Conservation (phyloP, 2,329 filamentous ascomycete genomes). For the Trichophyton equinum region DNA sequence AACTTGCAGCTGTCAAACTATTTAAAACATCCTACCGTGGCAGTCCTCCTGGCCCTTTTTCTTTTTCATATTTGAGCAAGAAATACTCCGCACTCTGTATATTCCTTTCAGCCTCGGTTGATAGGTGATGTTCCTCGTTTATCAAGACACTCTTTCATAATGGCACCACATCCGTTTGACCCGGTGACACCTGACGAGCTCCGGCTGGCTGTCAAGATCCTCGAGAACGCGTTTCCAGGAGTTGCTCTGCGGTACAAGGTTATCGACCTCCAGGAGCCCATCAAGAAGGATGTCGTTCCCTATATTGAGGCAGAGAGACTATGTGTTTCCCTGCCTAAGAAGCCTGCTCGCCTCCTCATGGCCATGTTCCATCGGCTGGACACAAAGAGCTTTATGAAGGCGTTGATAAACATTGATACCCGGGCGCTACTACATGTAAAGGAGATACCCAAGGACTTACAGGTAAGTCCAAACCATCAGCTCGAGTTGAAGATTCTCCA, state of each 20-base stretch:
- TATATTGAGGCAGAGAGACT: slow-evolving; percentile 52
- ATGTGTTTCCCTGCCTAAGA: slow-evolving; percentile 36
- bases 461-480: slow-evolving; percentile 21
- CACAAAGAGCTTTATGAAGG: slow-evolving; percentile 32
- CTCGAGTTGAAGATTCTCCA: neutral
- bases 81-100: neutral
- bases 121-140: neutral
- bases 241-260: slow-evolving; percentile 45
- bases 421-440: slow-evolving; percentile 26
- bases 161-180: slow-evolving; percentile 27
- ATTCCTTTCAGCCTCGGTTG: neutral
- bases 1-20: neutral
- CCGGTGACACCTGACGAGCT: slow-evolving; percentile 31
- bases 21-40: neutral
- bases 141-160: neutral
- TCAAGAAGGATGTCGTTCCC: slow-evolving; percentile 46
- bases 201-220: slow-evolving; percentile 27
- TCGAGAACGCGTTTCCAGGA: slow-evolving; percentile 27
- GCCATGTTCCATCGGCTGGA: slow-evolving; percentile 37
- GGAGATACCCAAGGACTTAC: slow-evolving; percentile 36
- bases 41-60: neutral
- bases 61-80: neutral
- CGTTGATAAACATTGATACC: slow-evolving; percentile 30
- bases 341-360: slow-evolving; percentile 42
- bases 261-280: slow-evolving; percentile 53